Evolutionary conservation across 441 rosid species (phyloP).

Genomic region (Gossypium lobatum): DNA sequence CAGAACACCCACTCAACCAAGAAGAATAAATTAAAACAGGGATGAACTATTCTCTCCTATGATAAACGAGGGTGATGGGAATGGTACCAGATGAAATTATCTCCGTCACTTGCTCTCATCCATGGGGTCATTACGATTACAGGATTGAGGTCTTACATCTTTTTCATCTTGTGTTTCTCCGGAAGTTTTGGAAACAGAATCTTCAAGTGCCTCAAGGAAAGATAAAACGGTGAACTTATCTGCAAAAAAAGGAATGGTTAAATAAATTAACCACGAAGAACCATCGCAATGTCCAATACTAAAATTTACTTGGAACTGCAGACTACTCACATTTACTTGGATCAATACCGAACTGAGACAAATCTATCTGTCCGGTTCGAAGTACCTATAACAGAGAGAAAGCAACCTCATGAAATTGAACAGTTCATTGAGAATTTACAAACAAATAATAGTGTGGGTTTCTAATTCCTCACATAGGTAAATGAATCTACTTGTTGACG

Average conservation of each 20-base stretch:
- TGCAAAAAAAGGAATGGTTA: conserved; percentile 25
- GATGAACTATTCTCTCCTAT: background rate
- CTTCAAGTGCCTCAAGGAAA: conserved; percentile 96
- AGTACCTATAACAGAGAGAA: conserved; percentile 52
- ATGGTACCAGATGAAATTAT: background rate
- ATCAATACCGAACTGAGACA: conserved; percentile 87
- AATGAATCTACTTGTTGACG: conserved; percentile 97
- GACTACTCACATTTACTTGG: conserved; percentile 75
- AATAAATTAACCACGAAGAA: background rate
- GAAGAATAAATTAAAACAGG: background rate
- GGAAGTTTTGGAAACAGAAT: conserved; percentile 44
- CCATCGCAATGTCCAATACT: background rate
- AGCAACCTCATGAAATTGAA: conserved; percentile 8
- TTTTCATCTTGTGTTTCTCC: conserved; percentile 35
- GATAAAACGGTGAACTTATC: conserved; percentile 79
- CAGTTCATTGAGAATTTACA: conserved; percentile 12
- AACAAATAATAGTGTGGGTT: background rate
- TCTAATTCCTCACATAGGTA: conserved; percentile 59
- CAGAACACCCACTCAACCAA: background rate
- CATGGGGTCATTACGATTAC: conserved; percentile 44
- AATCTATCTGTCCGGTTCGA: conserved; percentile 89
- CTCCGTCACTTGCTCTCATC: conserved; percentile 44
- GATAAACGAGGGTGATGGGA: background rate
- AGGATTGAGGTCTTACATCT: conserved; percentile 37
- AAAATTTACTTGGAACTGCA: background rate